phyloP scores from a whole-genome alignment of 352 stramenopile species.

The Globisporangium parvum region DNA sequence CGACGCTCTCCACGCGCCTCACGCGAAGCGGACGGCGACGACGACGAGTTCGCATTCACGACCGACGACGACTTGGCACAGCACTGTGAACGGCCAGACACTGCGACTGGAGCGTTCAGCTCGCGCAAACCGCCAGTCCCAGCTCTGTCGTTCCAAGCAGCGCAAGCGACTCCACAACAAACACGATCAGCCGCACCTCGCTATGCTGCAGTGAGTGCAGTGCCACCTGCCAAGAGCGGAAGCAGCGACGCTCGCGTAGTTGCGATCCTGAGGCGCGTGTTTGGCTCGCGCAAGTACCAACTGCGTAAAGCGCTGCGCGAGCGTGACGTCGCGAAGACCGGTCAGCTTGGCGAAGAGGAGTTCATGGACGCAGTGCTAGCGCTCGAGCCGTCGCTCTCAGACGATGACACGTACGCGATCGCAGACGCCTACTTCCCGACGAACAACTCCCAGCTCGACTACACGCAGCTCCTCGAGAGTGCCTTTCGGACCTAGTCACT shows the following conservation, averaged over 20 bases:
- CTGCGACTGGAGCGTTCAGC: not conserved
- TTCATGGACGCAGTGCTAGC: slow-evolving; percentile 72
- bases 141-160: not conserved
- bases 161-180: too few relatives aligned
- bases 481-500: slow-evolving; percentile 37
- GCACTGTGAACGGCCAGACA: slow-evolving; percentile 7
- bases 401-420: slow-evolving; percentile 72
- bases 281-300: slow-evolving; percentile 60
- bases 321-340: slow-evolving; percentile 46
- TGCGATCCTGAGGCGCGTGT: slow-evolving; percentile 43
- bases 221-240: not conserved
- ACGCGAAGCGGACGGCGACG: not conserved
- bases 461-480: slow-evolving; percentile 54
- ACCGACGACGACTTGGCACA: slow-evolving; percentile 6
- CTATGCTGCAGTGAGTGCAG: not conserved
- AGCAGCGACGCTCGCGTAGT: slow-evolving; percentile 26
- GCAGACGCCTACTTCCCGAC: slow-evolving; percentile 69
- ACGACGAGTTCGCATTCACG: slow-evolving; percentile 5
- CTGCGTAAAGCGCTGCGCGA: slow-evolving; percentile 62
- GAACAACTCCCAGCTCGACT: slow-evolving; percentile 66
- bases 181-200: not conserved
- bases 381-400: slow-evolving; percentile 49
- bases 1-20: not conserved
- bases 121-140: slow-evolving; percentile 3
- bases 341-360: slow-evolving; percentile 52